Evolutionary conservation across 805 yeast genomes (phyloP), one percentile per base, ranked within the genome.

Genomic region (Monosporozyma servazzii): DNA sequence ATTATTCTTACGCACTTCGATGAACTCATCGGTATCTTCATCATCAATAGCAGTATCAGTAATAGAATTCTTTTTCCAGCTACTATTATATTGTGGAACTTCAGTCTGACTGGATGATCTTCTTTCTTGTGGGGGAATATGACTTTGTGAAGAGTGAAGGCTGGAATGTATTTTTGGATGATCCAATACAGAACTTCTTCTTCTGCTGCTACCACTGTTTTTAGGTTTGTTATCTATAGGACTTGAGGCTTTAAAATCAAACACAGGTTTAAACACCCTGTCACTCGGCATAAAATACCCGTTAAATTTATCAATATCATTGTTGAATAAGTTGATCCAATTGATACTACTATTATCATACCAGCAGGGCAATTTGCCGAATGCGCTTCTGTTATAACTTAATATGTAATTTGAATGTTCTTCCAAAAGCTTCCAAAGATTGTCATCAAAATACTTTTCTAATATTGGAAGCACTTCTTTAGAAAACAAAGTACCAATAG

Each of bases 401-500:
- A 52, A 47, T 25, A 58, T 36, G 0, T 51, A 45, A 41, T 31
- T 45, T 10, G 60, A 44, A 33, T 48, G 47, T 4, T 29, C 44
- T 47, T 67, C 68, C 5, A 67, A 10, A 2, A 45, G 46, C 6
- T 49, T 15, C 71, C 71, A 67, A 18, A 58, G 42, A 3, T 51
- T 48, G 1, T 52, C 49, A 33, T 55, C 55, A 31, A 61, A 58
- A 49, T 62, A 57, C 3, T 66, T 63, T 9, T 62, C 61, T 1
- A 75, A 55, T 31, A 73, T 52, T 8, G 69, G 67, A 1, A 64
- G 53, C 50, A 72, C 71, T 1, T 67, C 66, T 21, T 81, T 82
- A 49, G 80, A 76, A 33, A 88, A 68, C 15, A 86, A 59, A 3
- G 79, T 61, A 30, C 82, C 88, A 51, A 86, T 67, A 62, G 88